Base-by-base conservation (phyloP, 2,329 filamentous ascomycete species). In the Fusarium marasasianum region DNA sequence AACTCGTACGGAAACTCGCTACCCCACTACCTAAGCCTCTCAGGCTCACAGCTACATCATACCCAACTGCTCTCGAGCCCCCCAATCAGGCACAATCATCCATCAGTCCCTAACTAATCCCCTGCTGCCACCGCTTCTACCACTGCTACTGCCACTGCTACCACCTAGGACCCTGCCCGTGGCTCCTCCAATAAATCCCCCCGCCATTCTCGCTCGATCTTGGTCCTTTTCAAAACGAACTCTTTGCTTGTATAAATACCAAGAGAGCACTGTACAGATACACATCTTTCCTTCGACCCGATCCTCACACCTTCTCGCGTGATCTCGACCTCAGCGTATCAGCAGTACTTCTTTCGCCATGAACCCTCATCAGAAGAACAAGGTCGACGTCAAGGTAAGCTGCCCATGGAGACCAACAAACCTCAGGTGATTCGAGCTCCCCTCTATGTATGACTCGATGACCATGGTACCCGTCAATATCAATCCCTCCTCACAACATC, bases 361-460 rank as follows among this genome's bases (percentile, higher is more conserved):
- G 94, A 98, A 98, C 84, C 96, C 96, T 79, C 94, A 95, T 84
- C 94, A 98, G 89, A 95, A 97, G 90, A 98, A 98, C 89, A 98
- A 99, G 89, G 90, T 98, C 80, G 96, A 99, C 85, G 89, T 98
- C 85, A 95, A 90, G 88, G 96, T 98, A 87, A 87, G 94, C 90
- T 50, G 68, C 73, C 60, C 64, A 64, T 57, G 35, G 57, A 60
- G 75, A 68, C 55, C 71, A 69, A 56, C 69, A 63, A 71, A 57
- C 69, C 65, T 71, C 66, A 70, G 65, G 64, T 62, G 63, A 58
- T 53, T 72, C 62, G 51, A 59, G 57, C 50, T 71, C 61, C 66
- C 65, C 40, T 68, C 50, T 47, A 41, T 63, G 57, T 57, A 63
- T 75, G 69, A 66, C 65, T 73, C 72, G 47, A 63, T 64, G 29